A percentile compares a stretch with the other conserved stretches of the same genome.
phyloP scores from a whole-genome alignment of 768 basidiomycete genomes.

The Daedalea quercina region DNA sequence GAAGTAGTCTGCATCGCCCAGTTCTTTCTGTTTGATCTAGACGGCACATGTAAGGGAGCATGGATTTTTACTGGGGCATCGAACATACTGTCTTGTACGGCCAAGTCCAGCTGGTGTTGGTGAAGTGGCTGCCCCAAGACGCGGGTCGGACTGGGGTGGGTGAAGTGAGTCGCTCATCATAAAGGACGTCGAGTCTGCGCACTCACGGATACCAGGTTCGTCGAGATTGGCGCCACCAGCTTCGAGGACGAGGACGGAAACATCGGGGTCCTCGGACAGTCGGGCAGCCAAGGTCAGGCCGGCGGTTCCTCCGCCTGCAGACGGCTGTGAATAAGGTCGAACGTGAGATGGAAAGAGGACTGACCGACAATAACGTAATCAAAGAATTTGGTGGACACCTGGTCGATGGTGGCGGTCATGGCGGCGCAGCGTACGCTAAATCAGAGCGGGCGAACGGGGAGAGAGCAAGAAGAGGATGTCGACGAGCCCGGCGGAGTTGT shows the following conservation, averaged over 20 bases:
- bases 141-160: slow-evolving; percentile 16
- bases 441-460: not conserved
- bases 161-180: not conserved
- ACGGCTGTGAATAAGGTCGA: not conserved
- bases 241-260: slow-evolving; percentile 32
- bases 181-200: not conserved
- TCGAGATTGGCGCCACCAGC: slow-evolving; percentile 19
- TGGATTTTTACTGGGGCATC: not conserved
- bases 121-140: slow-evolving; percentile 13
- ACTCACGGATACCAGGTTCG: slow-evolving; percentile 12
- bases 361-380: slow-evolving; percentile 15
- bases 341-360: not conserved
- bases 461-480: not conserved
- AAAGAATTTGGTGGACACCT: slow-evolving; percentile 15
- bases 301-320: slow-evolving; percentile 20
- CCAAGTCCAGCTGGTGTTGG: slow-evolving; percentile 14
- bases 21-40: slow-evolving; percentile 9
- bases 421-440: not conserved
- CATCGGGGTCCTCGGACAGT: slow-evolving; percentile 29
- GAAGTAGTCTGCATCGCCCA: slow-evolving; percentile 2
- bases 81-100: slow-evolving; percentile 12
- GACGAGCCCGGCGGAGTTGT: too few species aligned
- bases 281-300: slow-evolving; percentile 36
- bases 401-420: slow-evolving; percentile 10
- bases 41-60: not conserved